phyloP scores from a whole-genome alignment of 192 early-diverging fungal species.

The Coemansia sp. region DNA sequence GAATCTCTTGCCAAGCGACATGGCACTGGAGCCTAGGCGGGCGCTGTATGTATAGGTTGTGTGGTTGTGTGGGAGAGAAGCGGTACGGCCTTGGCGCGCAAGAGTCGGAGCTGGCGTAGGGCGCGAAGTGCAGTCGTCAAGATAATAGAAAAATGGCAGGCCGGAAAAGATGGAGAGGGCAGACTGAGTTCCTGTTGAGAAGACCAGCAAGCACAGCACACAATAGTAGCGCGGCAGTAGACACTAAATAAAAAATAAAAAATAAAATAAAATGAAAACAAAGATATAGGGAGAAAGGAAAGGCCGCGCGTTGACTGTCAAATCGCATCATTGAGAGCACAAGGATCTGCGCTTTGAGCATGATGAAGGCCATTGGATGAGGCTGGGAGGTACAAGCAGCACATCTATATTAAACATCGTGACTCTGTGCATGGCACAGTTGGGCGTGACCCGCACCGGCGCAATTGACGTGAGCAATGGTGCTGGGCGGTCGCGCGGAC shows the following conservation, averaged over 20 bases:
- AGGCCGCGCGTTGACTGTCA: no score
- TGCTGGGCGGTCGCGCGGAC: no score
- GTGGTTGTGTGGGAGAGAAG: neutral
- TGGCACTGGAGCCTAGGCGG: neutral
- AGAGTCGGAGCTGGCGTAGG: neutral
- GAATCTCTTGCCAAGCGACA: conserved; percentile 39
- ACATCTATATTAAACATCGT: no score
- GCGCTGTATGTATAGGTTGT: neutral
- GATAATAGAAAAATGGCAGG: neutral
- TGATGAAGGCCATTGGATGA: no score
- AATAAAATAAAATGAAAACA: neutral
- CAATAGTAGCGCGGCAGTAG: conserved; percentile 1
- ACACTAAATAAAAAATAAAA: neutral
- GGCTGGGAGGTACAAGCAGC: no score
- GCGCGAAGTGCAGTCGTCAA: conserved; percentile 1
- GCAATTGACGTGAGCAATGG: no score
- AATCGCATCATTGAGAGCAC: no score
- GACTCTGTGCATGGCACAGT: no score
- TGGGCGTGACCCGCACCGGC: no score
- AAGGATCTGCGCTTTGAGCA: no score
- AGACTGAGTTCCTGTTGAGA: neutral
- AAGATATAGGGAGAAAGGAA: neutral
- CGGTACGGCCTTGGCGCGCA: neutral
- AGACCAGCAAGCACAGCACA: neutral
- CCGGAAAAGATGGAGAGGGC: neutral